These are phyloP conservation scores for Boechera retrofracta DNA, from an alignment of 345 rosid genomes.

Conservation along the genomic window DNA sequence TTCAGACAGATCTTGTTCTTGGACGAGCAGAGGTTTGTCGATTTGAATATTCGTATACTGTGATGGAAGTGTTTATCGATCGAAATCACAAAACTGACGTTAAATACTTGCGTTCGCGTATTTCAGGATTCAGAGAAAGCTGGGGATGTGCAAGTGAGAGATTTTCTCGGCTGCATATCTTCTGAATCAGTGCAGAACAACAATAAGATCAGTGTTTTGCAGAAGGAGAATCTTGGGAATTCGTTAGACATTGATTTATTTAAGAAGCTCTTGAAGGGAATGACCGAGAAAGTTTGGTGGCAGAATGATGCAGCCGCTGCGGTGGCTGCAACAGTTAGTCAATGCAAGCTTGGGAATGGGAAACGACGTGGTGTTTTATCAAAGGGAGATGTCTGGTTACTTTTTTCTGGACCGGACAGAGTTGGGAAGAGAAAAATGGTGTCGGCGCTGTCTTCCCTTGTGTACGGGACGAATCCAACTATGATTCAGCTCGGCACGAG, in stretches of 20 bases:
- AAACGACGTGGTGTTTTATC: conserved; percentile 60
- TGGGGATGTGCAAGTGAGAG: conserved; percentile 53
- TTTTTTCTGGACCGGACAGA: conserved; percentile 83
- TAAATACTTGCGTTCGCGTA: conserved; percentile 7
- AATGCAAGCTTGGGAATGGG: conserved; percentile 75
- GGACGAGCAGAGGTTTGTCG: conserved; percentile 56
- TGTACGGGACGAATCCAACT: conserved; percentile 58
- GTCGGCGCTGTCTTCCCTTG: conserved; percentile 69
- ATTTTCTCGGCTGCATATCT: conserved; percentile 71
- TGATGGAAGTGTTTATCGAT: conserved; percentile 31
- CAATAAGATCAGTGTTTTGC: conserved; percentile 55
- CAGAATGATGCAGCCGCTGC: conserved; percentile 91
- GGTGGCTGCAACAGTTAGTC: conserved; percentile 72
- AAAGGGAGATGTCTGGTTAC: conserved; percentile 86
- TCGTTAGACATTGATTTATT: conserved; percentile 66
- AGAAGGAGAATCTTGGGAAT: conserved; percentile 48
- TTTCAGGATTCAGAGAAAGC: conserved; percentile 48
- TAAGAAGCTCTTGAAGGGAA: conserved; percentile 82
- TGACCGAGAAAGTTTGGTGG: conserved; percentile 92
- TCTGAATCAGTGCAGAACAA: conserved; percentile 60
- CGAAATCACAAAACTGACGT: conserved; percentile 44
- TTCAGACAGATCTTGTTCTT: conserved; percentile 84
- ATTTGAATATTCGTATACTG: background rate
- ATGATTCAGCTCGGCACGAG: conserved; percentile 69
- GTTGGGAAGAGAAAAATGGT: conserved; percentile 94